Evolutionary conservation across 768 basidiomycete species (phyloP), one percentile per base, ranked within the genome.

Genomic region (Mrakia gelida): DNA sequence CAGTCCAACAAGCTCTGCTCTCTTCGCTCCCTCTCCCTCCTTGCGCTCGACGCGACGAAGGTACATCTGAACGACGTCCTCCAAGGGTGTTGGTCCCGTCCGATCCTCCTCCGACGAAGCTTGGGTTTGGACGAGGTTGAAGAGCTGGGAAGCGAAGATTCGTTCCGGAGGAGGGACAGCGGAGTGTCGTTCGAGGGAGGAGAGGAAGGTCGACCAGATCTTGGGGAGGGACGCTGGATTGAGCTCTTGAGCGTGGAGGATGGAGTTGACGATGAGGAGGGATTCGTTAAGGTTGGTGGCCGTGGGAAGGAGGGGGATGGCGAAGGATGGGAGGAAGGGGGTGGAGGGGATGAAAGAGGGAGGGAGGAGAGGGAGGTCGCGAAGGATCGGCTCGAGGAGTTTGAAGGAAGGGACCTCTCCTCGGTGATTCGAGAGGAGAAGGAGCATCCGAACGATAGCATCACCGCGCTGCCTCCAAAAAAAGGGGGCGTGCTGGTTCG

Each of bases 291-390:
- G 59, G 59, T 13, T 59, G 59, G 59, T 59, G 6, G 59, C 4
- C 13, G 6, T 26, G 26, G 59, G 26, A 9, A 59, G 59, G 59
- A 59, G 59, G 11, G 59, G 28, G n/a, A 59, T 26, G 28, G 59
- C 59, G 13, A 59, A 59, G 28, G 59, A 59, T 5, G 59, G 59
- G 59, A 59, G 28, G 26, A 26, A 59, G 13, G 59, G 59, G 26
- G 59, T 59, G 59, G 59, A 59, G n/a, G 59, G 59, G 26, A 59
- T 59, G 59, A 59, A 59, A 26, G 59, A 59, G n/a, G 59, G 59
- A n/a, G 59, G 59, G n/a, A 59, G 59, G 59, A 4, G 59, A n/a
- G 1, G 59, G 26, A 59, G n/a, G 23, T 59, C 1, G 23, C 10
- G n/a, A 28, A 59, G 59, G n/a, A 23, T 26, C 26, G 59, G 59